These are phyloP conservation scores for Colletotrichum neosansevieriae DNA, from an alignment of 2,329 filamentous ascomycete genomes.

Conservation along the genomic window DNA sequence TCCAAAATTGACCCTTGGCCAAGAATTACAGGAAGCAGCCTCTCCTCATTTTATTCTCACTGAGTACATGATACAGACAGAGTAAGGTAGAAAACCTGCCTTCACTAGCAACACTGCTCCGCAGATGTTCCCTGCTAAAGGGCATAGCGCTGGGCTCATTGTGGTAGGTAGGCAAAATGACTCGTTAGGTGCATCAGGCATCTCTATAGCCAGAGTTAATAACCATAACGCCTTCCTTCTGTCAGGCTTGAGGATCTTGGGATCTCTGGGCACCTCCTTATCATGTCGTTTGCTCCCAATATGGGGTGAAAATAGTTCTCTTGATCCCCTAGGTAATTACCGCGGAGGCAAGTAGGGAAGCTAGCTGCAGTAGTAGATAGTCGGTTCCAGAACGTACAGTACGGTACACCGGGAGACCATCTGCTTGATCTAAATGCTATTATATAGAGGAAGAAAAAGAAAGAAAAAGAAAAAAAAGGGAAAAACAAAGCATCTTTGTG, in stretches of 20 bases:
- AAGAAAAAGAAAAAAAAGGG: too few relatives aligned
- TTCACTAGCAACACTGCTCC: too few relatives aligned
- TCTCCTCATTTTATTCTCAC: constrained; percentile 6
- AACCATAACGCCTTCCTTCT: constrained; percentile 8
- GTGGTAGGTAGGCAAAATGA: not conserved
- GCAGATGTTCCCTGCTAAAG: not conserved
- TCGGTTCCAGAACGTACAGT: too few relatives aligned
- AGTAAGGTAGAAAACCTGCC: not conserved
- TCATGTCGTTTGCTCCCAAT: constrained; percentile 8
- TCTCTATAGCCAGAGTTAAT: not conserved
- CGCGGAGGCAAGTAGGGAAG: too few relatives aligned
- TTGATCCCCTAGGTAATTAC: too few relatives aligned
- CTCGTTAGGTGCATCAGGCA: not conserved
- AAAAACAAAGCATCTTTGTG: too few relatives aligned
- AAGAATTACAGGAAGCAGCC: not conserved
- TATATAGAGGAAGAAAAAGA: too few relatives aligned
- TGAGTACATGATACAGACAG: not conserved
- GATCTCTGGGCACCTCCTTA: constrained; percentile 16
- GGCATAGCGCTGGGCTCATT: constrained; percentile 1
- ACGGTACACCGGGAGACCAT: too few relatives aligned
- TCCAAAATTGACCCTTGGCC: not conserved
- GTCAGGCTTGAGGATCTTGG: not conserved
- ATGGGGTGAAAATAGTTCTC: not conserved
- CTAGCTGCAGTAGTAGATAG: too few relatives aligned
- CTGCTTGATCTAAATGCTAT: too few relatives aligned